phyloP scores from a whole-genome alignment of 176 grass and related monocot genomes.

The Chrysopogon serrulatus region DNA sequence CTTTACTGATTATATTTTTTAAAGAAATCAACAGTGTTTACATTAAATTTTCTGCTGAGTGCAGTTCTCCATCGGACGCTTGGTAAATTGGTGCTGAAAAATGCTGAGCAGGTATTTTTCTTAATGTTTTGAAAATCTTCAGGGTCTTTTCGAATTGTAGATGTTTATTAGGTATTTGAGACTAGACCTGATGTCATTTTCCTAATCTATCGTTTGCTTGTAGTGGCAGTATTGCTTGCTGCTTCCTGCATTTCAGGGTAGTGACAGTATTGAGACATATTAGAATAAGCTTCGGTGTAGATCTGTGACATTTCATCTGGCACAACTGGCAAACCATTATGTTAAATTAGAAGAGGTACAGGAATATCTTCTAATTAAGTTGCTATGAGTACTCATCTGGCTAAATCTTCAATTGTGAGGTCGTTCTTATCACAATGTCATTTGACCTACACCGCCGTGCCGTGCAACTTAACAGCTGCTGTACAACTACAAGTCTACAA shows the following conservation, averaged over 20 bases:
- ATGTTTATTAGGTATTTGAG: too few relatives aligned
- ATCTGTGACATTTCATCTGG: background rate
- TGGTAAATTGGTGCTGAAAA: slow-evolving; percentile 88
- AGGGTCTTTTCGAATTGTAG: background rate
- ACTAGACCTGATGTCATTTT: background rate
- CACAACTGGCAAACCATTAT: background rate
- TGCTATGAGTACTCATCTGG: background rate
- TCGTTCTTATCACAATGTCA: background rate
- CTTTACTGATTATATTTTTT: background rate
- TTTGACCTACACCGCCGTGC: background rate
- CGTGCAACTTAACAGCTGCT: background rate
- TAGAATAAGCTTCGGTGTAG: background rate
- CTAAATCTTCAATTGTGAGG: background rate
- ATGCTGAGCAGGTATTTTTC: slow-evolving; percentile 65
- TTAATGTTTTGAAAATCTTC: background rate
- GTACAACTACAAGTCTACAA: background rate
- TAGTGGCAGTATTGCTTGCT: background rate
- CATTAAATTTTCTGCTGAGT: slow-evolving; percentile 15
- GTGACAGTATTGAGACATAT: background rate
- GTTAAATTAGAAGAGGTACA: background rate
- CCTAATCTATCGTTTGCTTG: background rate
- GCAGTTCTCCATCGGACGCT: slow-evolving; percentile 63
- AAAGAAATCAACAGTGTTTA: background rate
- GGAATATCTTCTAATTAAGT: background rate
- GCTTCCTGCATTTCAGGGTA: background rate